Evolutionary conservation across 345 rosid species (phyloP), one percentile per base, ranked within the genome.

Genomic region (Isatis tinctoria): DNA sequence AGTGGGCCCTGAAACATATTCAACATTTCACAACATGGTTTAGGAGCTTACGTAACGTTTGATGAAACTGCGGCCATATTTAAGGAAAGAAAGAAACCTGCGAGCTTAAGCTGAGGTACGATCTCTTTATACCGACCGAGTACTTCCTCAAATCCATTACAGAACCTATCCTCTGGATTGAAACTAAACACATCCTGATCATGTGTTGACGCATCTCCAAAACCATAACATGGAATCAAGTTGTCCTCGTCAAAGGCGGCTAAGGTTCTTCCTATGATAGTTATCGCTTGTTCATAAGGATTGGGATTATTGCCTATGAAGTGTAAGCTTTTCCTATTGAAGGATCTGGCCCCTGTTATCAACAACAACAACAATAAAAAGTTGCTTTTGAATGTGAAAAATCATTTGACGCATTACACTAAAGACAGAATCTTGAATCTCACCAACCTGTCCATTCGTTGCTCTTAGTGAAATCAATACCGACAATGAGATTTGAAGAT

Each of bases 401-500:
- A 66, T 45, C 69, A 40, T 53, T 41, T 0, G 24, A 43, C 27
- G 61, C 35, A 78, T 66, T 44, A 40, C 7, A 75, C 5, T 12
- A 36, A 49, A 44, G 56, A 40, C 81, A 24, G 53, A 60, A 79
- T 20, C 70, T n/a, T 56, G 61, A 74, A 5, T 51, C 51, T 48
- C 60, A 52, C 60, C 41, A 49, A 92, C 99, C 99, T 81, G 99
- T 95, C 99, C 99, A 95, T 63, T 90, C 97, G 6, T 95, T 95
- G 83, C 99, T 95, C 85, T 95, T 95, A 6, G 99, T 95, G 79
- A 92, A 92, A 86, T 95, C 99, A 72, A 95, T 85, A 72, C 99
- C 99, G 60, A 95, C 94, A n/a, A 95, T 83, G 72, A 95, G 97
- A 84, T 95, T 95, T 28, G 98, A 95, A 54, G 99, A 92, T 82